Conservation (phyloP, 2,329 filamentous ascomycete species). For the Claviceps cyperi region DNA sequence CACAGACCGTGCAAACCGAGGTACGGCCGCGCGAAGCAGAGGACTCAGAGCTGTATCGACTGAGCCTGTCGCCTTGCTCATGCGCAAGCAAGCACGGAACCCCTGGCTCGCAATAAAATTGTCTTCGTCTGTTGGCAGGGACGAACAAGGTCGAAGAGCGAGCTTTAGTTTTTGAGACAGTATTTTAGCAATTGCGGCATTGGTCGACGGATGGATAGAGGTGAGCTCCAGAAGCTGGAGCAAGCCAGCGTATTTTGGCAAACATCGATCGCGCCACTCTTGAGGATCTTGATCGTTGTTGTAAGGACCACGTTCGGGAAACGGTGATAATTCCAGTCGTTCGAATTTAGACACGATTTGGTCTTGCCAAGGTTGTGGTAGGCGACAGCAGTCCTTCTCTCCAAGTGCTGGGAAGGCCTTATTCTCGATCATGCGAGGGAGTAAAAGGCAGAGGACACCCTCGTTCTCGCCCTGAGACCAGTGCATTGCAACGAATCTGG, state of each 20-base stretch:
- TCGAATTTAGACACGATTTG: constrained; percentile 59
- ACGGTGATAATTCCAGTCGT: constrained; percentile 46
- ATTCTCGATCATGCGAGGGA: constrained; percentile 49
- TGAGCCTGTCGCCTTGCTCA: constrained; percentile 43
- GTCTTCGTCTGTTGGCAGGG: constrained; percentile 46
- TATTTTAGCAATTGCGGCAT: constrained; percentile 50
- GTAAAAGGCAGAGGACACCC: constrained; percentile 51
- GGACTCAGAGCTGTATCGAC: constrained; percentile 49
- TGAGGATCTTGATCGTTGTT: constrained; percentile 48
- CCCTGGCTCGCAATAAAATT: constrained; percentile 62
- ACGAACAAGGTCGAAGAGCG: constrained; percentile 45
- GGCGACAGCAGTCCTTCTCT: constrained; percentile 37
- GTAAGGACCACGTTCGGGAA: constrained; percentile 48
- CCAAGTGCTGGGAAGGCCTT: constrained; percentile 37
- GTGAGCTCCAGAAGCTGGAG: constrained; percentile 48
- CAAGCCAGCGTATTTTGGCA: constrained; percentile 54
- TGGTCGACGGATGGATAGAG: constrained; percentile 49
- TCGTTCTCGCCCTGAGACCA: constrained; percentile 56
- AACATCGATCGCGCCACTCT: constrained; percentile 46
- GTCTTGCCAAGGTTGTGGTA: constrained; percentile 58
- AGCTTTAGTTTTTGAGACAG: constrained; percentile 52
- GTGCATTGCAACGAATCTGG: constrained; percentile 63
- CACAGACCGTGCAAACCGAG: constrained; percentile 48
- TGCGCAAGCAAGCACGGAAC: constrained; percentile 56
- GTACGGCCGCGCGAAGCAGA: constrained; percentile 49